These are phyloP conservation scores for Cladosporium sp. DNA, from an alignment of 2,329 filamentous ascomycete species.

Conservation along the genomic window DNA sequence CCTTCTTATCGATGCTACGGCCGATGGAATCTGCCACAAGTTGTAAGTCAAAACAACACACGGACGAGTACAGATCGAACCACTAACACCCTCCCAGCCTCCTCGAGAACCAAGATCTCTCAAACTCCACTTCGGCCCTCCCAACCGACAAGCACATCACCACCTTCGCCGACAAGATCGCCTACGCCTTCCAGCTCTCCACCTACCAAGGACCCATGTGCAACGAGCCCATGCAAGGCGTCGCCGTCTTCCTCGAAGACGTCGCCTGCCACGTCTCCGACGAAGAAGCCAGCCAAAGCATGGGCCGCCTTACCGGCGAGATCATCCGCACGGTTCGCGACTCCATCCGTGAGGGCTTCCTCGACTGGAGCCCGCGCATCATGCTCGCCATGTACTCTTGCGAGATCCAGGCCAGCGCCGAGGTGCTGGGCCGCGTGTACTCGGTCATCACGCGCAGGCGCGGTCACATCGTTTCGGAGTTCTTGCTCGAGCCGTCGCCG, in stretches of 20 bases:
- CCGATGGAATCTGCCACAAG: conserved; percentile 69
- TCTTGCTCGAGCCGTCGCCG: conserved; percentile 90
- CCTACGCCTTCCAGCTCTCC: conserved; percentile 91
- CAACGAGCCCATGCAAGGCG: conserved; percentile 87
- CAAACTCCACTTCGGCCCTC: conserved; percentile 11
- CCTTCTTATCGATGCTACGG: conserved; percentile 80
- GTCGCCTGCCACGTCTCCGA: conserved; percentile 62
- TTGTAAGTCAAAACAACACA: conserved; percentile 56
- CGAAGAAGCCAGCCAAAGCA: conserved; percentile 62
- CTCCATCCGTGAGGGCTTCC: conserved; percentile 79
- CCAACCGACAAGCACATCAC: conserved; percentile 28
- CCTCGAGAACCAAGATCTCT: conserved; percentile 32
- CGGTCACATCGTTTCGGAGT: conserved; percentile 84
- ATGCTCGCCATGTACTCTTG: conserved; percentile 97
- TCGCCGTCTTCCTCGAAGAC: conserved; percentile 87
- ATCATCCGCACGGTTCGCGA: conserved; percentile 87
- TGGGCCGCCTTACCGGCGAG: conserved; percentile 85
- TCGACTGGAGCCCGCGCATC: conserved; percentile 95
- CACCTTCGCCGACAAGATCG: conserved; percentile 61
- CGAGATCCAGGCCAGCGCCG: conserved; percentile 92
- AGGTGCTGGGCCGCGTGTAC: conserved; percentile 94
- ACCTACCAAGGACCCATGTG: conserved; percentile 88
- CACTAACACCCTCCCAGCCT: conserved; percentile 31
- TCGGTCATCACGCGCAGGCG: conserved; percentile 94
- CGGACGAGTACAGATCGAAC: conserved; percentile 16